Percentiles rank a stretch among this genome's conserved stretches.
Conservation (phyloP, 345 rosid genomes). For the Eucalyptus camaldulensis region DNA sequence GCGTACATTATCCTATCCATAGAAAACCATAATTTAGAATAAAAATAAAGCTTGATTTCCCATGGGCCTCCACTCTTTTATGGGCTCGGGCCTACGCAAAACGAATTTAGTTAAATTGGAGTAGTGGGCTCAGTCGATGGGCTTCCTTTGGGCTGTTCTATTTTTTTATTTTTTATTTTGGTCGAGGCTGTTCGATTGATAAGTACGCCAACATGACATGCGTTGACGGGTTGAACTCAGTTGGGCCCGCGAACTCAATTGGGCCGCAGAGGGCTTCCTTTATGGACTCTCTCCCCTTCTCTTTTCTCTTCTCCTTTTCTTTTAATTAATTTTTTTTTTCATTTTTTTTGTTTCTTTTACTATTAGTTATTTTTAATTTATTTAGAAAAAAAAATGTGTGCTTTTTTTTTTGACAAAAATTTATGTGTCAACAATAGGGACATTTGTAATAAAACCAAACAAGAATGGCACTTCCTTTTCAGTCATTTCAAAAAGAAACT, state of each 20-base stretch:
- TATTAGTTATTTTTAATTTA: neutral
- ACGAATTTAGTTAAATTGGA: neutral
- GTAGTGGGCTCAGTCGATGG: neutral
- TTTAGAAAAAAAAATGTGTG: neutral
- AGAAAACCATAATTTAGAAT: neutral
- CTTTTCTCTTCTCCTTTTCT: neutral
- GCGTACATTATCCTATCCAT: neutral
- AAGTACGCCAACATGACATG: neutral
- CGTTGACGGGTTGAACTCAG: neutral
- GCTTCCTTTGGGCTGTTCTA: neutral
- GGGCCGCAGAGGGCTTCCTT: neutral
- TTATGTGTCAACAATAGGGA: neutral
- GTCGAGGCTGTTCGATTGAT: neutral
- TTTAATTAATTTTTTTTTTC: neutral
- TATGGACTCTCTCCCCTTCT: neutral
- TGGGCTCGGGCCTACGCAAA: neutral
- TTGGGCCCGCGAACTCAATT: neutral
- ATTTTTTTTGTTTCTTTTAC: neutral
- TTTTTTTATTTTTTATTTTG: fast-evolving
- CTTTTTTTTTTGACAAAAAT: neutral
- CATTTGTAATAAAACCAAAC: neutral
- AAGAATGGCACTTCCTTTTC: neutral
- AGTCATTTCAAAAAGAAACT: neutral
- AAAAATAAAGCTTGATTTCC: neutral
- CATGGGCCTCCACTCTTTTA: neutral